phyloP scores from a whole-genome alignment of 1,284 basidiomycete species.

The Ceratobasidium theobromae region DNA sequence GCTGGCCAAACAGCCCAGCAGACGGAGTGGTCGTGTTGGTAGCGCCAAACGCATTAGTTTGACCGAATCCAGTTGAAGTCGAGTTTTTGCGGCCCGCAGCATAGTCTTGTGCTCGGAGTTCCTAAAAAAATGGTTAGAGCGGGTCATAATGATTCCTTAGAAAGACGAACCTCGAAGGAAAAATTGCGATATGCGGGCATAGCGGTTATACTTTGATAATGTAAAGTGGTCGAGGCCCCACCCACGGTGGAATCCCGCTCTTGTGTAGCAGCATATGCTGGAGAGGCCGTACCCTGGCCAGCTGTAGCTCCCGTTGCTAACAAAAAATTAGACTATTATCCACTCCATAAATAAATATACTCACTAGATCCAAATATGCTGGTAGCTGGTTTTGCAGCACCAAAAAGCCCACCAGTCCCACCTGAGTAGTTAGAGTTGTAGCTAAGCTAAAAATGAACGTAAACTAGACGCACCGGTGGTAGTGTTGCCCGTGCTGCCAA shows the following conservation, averaged over 20 bases:
- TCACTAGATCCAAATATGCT: slow-evolving; percentile 24
- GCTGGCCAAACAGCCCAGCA: slow-evolving; percentile 53
- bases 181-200: slow-evolving; percentile 67
- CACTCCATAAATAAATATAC: not conserved
- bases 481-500: slow-evolving; percentile 49
- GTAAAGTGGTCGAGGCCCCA: slow-evolving; percentile 46
- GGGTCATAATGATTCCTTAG: slow-evolving; percentile 42
- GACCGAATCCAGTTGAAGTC: slow-evolving; percentile 44
- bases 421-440: slow-evolving; percentile 38
- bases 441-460: too few relatives aligned
- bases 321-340: not conserved
- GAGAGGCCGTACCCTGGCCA: slow-evolving; percentile 55
- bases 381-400: slow-evolving; percentile 25
- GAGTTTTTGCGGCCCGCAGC: slow-evolving; percentile 71
- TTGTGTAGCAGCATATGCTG: slow-evolving; percentile 53
- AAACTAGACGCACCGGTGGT: slow-evolving; percentile 45
- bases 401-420: slow-evolving; percentile 26
- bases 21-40: slow-evolving; percentile 44
- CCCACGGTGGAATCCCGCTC: slow-evolving; percentile 60
- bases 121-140: slow-evolving; percentile 49
- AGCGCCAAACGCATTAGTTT: slow-evolving; percentile 36
- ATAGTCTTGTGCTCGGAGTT: slow-evolving; percentile 74
- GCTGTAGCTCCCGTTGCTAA: slow-evolving; percentile 22
- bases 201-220: slow-evolving; percentile 73
- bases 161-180: slow-evolving; percentile 63